Conservation (phyloP, 768 basidiomycete genomes). For the Brasilioporus rufonigricans region DNA sequence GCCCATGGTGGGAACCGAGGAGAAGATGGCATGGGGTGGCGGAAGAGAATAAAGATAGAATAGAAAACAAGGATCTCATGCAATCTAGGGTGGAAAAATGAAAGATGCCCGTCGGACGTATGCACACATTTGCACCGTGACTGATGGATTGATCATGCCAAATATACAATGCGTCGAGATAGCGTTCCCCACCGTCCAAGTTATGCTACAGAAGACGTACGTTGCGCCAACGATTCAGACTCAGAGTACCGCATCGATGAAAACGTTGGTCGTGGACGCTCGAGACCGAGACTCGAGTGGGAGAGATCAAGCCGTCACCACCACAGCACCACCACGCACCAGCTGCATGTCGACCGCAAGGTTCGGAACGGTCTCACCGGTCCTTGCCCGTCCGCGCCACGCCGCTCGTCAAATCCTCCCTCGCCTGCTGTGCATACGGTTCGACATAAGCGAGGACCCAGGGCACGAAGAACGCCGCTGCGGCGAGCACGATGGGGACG, state of each 20-base stretch:
- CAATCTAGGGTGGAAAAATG: conserved; percentile 11
- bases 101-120: not conserved
- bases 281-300: not conserved
- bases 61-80: conserved; percentile 8
- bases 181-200: too few species aligned
- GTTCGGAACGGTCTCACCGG: conserved; percentile 12
- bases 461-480: conserved; percentile 20
- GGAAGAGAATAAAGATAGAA: too few species aligned
- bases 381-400: conserved; percentile 12
- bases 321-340: conserved; percentile 20
- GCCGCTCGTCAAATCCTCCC: conserved; percentile 15
- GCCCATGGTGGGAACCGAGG: not conserved
- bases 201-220: not conserved
- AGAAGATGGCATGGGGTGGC: too few species aligned
- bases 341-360: conserved; percentile 23
- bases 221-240: too few species aligned
- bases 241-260: too few species aligned
- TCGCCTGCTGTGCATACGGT: conserved; percentile 23
- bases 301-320: conserved; percentile 7
- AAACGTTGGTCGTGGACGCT: not conserved
- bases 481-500: conserved; percentile 25
- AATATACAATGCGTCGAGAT: not conserved
- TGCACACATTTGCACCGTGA: too few species aligned
- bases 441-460: conserved; percentile 21
- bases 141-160: not conserved